Base-by-base conservation (phyloP, 305 asterid genomes). In the Fraxinus platypoda region DNA sequence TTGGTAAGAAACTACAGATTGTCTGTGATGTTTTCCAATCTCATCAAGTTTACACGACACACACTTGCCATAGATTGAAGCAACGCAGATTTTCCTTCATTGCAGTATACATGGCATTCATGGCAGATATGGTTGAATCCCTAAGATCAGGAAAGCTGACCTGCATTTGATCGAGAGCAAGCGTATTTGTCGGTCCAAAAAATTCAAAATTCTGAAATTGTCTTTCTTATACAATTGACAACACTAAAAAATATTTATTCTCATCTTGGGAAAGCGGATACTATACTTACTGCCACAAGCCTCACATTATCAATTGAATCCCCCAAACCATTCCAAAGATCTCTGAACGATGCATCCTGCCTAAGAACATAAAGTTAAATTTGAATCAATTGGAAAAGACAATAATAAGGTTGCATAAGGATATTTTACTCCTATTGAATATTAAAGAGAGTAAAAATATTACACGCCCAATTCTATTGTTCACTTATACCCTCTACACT, bases 31-130 rank as follows among this genome's bases (percentile, higher is more conserved):
- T 71, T 43, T 71, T 21, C 38, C 8, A 68, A 79, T 28, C 43
- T 46, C 31, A 28, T 71, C 23, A 74, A 30, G 57, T 49, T 80
- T 49, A 76, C 15, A 37, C 30, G 68, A 62, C 49, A 31, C 62
- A 62, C 34, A 93, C 98, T 98, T 95, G 98, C 98, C 98, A 95
- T 87, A 95, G 77, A 86, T 92, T 95, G 87, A 79, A 84, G 91
- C 97, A 89, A 23, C 49, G 66, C 21, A 91, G 85, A 81, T 86
- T 91, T 83, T 78, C 26, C 84, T 89, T 88, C 96, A 95, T 95
- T n/a, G 88, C 88, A 6, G 90, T 81, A 77, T 90, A 91, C 92
- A 95, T 88, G 74, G 91, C 81, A 78, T 84, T 88, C 98, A 95
- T 91, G 57, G 93, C 88, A 59, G 89, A 86, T 84, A 92, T 23